Evolutionary conservation across 768 basidiomycete species (phyloP), one percentile per base, ranked within the genome.

Genomic region (Lentinus brumalis): DNA sequence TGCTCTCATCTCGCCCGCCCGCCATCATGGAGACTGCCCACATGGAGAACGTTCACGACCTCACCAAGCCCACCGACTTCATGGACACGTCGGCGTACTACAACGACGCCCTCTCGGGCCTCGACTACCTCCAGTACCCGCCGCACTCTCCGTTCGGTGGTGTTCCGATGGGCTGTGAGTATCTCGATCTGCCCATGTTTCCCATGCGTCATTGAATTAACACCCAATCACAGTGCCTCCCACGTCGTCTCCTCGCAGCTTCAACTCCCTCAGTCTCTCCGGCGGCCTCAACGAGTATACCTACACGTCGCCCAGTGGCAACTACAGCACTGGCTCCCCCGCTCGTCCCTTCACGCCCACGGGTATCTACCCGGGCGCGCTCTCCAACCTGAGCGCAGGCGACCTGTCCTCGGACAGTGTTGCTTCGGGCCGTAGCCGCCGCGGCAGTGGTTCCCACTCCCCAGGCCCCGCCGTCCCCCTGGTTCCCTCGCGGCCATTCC

Each of bases 391-490:
- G 65, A 86, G 83, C 67, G 83, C 79, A 47, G 87, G 86, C 62
- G 90, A 91, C 72, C 74, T 87, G 56, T 88, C 87, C 12, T 89
- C 89, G n/a, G 90, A 91, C 69, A 82, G 86, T 62, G 77, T 84
- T 54, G 75, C 81, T 65, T 86, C 88, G 59, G 84, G 82, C 69
- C 83, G 83, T 40, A 72, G 70, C 69, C 88, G 87, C 72, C 88
- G 90, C 61, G 87, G 87, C 71, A 87, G 86, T 69, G 85, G 84
- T 61, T 84, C 85, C 41, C 78, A 77, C 61, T 82, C 80, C 32
- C 82, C 83, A 29, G 75, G 79, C 0, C 76, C 82, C 0, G 74
- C 82, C 64, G 78, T 77, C 2, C 77, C 62, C 75, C 74, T 35
- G 77, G 39, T 76, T 86, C 39, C 70, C 77, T 78, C 64, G 81